Percentiles rank a stretch among this genome's conserved stretches.
Evolutionary conservation across 108 stramenopile genomes (phyloP).

Genomic region (Cyclostephanos tholiformis): DNA sequence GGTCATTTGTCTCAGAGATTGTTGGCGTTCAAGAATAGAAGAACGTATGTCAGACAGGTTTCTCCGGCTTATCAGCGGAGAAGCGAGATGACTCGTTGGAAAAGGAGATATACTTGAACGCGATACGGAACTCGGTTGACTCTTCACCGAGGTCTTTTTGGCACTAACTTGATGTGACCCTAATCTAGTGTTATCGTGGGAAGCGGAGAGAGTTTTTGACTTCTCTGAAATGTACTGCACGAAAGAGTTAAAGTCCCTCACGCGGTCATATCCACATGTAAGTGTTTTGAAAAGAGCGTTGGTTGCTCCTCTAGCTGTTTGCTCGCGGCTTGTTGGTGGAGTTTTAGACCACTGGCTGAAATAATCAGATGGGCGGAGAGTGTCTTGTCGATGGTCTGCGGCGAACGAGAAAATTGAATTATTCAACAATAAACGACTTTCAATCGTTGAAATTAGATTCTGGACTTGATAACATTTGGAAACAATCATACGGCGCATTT

Average conservation of each 20-base stretch:
- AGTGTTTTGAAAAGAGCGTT: conserved; percentile 45
- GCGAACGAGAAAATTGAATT: conserved; percentile 40
- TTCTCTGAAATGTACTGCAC: conserved; percentile 35
- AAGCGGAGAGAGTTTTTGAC: conserved; percentile 18
- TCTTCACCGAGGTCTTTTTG: conserved; percentile 4
- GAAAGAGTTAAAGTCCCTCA: conserved; percentile 24
- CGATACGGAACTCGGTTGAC: conserved; percentile 2
- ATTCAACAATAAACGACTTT: conserved; percentile 36
- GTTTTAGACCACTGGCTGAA: conserved; percentile 29
- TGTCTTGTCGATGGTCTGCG: conserved; percentile 13
- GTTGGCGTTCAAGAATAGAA: conserved; percentile 31
- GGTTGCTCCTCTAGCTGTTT: conserved; percentile 34
- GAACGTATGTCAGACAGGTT: conserved; percentile 1
- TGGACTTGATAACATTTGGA: conserved; percentile 45
- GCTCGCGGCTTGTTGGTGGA: conserved; percentile 1
- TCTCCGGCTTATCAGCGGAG: conserved; percentile 28
- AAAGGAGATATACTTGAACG: conserved; percentile 29
- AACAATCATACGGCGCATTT: conserved; percentile 56
- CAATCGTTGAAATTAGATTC: conserved; percentile 36
- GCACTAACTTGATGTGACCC: neutral
- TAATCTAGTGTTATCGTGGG: neutral
- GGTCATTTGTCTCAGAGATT: conserved; percentile 15
- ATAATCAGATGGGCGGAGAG: conserved; percentile 44
- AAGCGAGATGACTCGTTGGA: conserved; percentile 31
- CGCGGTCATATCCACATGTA: conserved; percentile 41